Percentiles rank a stretch among this genome's conserved stretches.
Evolutionary conservation across 2,329 filamentous ascomycete genomes (phyloP).

Genomic region (Ilyonectria destructans): DNA sequence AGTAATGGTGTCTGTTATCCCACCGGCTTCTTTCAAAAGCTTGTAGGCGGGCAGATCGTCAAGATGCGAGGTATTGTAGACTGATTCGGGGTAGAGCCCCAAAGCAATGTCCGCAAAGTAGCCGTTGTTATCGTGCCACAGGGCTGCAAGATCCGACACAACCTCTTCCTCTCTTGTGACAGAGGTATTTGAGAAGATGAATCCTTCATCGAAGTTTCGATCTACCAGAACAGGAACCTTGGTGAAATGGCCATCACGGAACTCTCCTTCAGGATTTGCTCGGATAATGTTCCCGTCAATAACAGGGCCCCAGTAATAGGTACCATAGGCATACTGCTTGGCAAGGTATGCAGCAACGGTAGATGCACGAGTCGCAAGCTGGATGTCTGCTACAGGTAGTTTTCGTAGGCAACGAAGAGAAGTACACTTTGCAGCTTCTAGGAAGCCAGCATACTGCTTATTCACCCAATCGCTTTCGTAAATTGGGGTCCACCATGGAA

Average conservation of each 20-base stretch:
- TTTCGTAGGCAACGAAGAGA: slow-evolving; percentile 13
- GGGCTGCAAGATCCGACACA: too few species aligned
- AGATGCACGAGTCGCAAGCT: slow-evolving; percentile 2
- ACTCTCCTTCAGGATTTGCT: slow-evolving; percentile 5
- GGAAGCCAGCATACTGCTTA: slow-evolving; percentile 2
- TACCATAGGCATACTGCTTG: slow-evolving; percentile 15
- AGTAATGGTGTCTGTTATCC: background rate
- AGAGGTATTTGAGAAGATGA: slow-evolving; percentile 19
- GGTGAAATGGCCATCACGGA: slow-evolving; percentile 14
- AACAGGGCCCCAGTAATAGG: slow-evolving; percentile 17
- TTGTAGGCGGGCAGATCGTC: slow-evolving; percentile 5
- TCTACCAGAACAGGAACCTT: slow-evolving; percentile 22
- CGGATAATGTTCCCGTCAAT: slow-evolving; percentile 18
- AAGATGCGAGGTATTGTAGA: slow-evolving; percentile 9
- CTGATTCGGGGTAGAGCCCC: slow-evolving; percentile 6
- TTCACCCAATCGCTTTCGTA: slow-evolving; percentile 15
- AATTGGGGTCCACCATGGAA: slow-evolving; percentile 25
- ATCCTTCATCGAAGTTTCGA: slow-evolving; percentile 23
- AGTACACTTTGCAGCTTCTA: slow-evolving; percentile 1
- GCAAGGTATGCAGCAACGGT: slow-evolving; percentile 9
- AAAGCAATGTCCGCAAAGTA: too few species aligned
- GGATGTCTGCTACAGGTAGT: background rate
- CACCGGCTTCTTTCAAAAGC: slow-evolving; percentile 1
- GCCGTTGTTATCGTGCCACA: too few species aligned
- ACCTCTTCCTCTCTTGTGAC: slow-evolving; percentile 11